Conservation (phyloP, 768 basidiomycete genomes). For the Hortiboletus campestris region DNA sequence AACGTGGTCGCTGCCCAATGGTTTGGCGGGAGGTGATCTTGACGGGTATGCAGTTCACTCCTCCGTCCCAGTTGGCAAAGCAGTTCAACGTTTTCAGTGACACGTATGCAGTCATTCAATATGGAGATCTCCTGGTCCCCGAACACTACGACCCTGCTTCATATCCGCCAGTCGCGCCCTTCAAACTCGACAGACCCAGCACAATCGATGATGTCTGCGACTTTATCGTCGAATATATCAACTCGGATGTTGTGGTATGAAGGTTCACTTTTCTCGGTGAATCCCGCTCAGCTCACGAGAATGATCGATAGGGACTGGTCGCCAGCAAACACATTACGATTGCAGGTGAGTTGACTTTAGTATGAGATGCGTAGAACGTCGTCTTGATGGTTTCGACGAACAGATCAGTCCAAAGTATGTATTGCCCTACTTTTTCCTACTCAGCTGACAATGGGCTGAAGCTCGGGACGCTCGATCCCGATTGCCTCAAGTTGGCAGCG, state of each 20-base stretch:
- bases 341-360: conserved; percentile 48
- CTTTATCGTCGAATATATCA: conserved; percentile 79
- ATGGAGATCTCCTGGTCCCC: conserved; percentile 52
- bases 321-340: conserved; percentile 65
- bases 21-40: conserved; percentile 70
- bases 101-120: conserved; percentile 55
- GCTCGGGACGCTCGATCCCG: conserved; percentile 57
- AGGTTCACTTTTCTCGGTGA: background rate
- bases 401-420: conserved; percentile 67
- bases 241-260: conserved; percentile 71
- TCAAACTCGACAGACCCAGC: conserved; percentile 42
- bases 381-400: background rate
- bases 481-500: conserved; percentile 55
- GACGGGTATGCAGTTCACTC: conserved; percentile 50
- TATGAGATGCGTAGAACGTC: background rate
- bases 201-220: conserved; percentile 69
- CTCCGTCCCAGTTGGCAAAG: background rate
- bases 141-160: conserved; percentile 45
- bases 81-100: conserved; percentile 42
- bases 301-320: conserved; percentile 54
- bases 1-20: conserved; percentile 60
- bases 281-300: background rate
- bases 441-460: conserved; percentile 22
- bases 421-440: background rate
- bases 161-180: conserved; percentile 42